Percentiles rank a stretch among this genome's conserved stretches.
phyloP scores from a whole-genome alignment of 2,329 filamentous ascomycete species.

The Paracoccidioides brasiliensis region DNA sequence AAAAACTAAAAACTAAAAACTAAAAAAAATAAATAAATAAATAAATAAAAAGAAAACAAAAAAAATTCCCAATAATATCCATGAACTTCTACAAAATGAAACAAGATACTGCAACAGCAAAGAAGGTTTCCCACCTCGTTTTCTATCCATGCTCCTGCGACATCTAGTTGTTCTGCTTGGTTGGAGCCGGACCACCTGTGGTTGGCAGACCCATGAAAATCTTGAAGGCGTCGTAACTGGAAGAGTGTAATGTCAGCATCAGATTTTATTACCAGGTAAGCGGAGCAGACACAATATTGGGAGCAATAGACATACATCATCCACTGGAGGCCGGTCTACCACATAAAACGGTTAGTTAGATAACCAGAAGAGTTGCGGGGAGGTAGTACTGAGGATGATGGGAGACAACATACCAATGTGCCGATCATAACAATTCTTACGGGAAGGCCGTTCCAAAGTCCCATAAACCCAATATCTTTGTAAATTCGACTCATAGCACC shows the following conservation, averaged over 20 bases:
- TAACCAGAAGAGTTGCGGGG: not conserved
- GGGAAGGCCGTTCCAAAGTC: constrained; percentile 84
- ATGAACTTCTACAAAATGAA: not conserved
- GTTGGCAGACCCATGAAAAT: constrained; percentile 80
- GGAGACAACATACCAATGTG: constrained; percentile 36
- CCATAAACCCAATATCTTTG: constrained; percentile 68
- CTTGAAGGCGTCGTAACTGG: constrained; percentile 61
- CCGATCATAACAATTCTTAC: constrained; percentile 86
- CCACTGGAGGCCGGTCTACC: constrained; percentile 68
- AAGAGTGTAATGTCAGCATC: constrained; percentile 15
- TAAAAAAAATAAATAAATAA: not conserved
- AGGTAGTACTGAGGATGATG: not conserved
- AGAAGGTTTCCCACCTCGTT: not conserved
- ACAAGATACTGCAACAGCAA: not conserved
- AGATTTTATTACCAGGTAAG: not conserved
- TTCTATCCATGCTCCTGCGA: not conserved
- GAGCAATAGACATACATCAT: constrained; percentile 57
- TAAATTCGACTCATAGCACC: constrained; percentile 69
- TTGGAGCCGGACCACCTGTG: constrained; percentile 53
- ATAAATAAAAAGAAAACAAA: not conserved
- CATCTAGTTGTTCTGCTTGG: constrained; percentile 32
- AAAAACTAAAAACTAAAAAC: not conserved
- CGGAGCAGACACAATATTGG: not conserved
- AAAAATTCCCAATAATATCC: not conserved
- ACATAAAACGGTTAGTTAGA: constrained; percentile 12